Base-by-base conservation (phyloP, 129 eudicot genomes). In the Lactuca saligna region DNA sequence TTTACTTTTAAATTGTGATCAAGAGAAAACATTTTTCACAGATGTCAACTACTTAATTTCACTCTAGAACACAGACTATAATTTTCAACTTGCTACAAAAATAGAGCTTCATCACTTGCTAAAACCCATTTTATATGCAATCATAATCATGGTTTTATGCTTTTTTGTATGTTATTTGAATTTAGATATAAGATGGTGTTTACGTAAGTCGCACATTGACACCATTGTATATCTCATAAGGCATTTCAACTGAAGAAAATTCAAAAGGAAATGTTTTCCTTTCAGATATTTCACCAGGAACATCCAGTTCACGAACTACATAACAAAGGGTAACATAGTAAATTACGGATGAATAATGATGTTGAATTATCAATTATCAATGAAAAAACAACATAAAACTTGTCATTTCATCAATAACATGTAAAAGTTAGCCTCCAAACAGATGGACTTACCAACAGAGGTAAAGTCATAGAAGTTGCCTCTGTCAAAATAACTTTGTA, bases 391-490 rank as follows among this genome's bases (percentile, higher is more conserved):
- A 25, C 29, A 25, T 25, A 25, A 25, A 25, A 25, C 2, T 25
- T 25, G 29, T 25, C 29, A 25, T 25, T 25, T 25, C 29, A 25
- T 25, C 29, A 25, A 25, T 96, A 79, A 92, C 96, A 82, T 92
- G 96, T 85, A 92, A 49, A 34, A 32, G 49, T 64, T 41, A 64
- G 7, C 65, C 37, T 39, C 13, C 39, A 63, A 56, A 29, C 31
- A n/a, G 58, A 68, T 49, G 53, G 37, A 82, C 97, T 81, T 65
- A 92, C 98, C 98, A 61, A 92, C 88, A 66, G 98, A 92, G 32
- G 98, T 92, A 48, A 92, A 92, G 85, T 92, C 98, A 69, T 92
- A 92, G 74, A 88, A 92, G 89, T 92, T 92, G 76, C 96, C 96
- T 82, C 86, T 86, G 82, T 92, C 98, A 56, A 92, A 92, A 82